Base-by-base conservation (phyloP, 164 flowering plant species). In the Chimonanthus praecox region DNA sequence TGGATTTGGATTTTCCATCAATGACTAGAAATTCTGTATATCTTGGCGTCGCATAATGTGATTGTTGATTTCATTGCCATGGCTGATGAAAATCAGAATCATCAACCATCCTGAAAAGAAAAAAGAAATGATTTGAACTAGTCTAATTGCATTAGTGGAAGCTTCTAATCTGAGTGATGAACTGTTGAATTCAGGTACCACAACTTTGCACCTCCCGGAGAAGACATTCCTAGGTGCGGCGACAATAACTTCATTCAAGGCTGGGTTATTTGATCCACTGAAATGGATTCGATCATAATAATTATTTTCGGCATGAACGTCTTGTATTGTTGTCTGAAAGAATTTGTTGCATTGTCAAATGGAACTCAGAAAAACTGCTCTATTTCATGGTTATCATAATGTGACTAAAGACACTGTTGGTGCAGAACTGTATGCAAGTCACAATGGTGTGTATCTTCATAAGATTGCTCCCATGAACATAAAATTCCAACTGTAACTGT, bases 171-270 rank as follows among this genome's bases (percentile, higher is more conserved):
- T 33, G 33, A 33, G 33, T 62, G 21, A 46, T 6, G 2, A 13
- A 10, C 11, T 47, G 47, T 49, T 47, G 18, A 44, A 45, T 50
- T 71, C 82, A 80, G 83, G 78, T 75, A 80, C 74, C 78, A 80
- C 67, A 73, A 78, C 68, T 80, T 69, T 70, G 80, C 58, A 61
- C 73, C 71, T 43, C 70, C 51, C 4, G 78, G 77, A 69, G 78
- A 67, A 60, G 20, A n/a, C 45, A 49, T 73, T 54, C 68, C 76
- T 3, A 72, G 78, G 69, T 72, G 50, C 62, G 69, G 73, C 4
- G 80, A 80, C 72, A 72, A 50, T 70, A 80, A 78, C 76, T 80
- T 77, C 72, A 70, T 75, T 15, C 83, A 77, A 20, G 83, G 83
- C 47, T 80, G 83, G 83, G 70, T 69, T 60, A 80, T 80, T 33